These are phyloP conservation scores for Rostrohypoxylon terebratum DNA, from an alignment of 495 filamentous ascomycete genomes.

Conservation along the genomic window DNA sequence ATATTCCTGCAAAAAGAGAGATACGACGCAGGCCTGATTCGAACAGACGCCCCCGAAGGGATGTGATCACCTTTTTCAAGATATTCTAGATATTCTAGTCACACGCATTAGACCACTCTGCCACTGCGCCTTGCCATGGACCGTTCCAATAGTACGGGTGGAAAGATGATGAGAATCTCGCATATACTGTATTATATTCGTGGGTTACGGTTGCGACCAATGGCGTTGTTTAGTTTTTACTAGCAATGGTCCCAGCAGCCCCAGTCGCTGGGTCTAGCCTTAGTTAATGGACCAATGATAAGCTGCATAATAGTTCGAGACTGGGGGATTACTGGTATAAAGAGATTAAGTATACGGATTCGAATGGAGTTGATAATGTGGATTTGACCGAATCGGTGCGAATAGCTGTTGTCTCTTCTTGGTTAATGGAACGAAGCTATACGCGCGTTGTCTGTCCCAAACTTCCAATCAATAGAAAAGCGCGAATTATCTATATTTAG, in stretches of 20 bases:
- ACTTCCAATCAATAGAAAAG: not conserved
- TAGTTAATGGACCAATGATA: not conserved
- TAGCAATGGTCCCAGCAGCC: not conserved
- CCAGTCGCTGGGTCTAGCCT: not conserved
- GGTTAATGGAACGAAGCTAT: not conserved
- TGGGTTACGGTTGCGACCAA: not conserved
- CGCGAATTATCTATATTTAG: not conserved
- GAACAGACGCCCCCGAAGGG: constrained; percentile 5
- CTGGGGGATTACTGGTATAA: not conserved
- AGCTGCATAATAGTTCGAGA: not conserved
- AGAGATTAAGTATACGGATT: not conserved
- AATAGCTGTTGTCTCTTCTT: not conserved
- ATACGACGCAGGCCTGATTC: constrained; percentile 1
- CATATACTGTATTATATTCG: not conserved
- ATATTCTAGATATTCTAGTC: constrained; percentile 1
- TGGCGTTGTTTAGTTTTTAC: not conserved
- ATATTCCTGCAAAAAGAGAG: not conserved
- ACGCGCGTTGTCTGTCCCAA: not conserved
- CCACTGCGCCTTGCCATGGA: not conserved
- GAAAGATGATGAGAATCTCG: not conserved
- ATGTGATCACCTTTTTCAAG: not conserved
- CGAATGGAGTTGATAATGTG: not conserved
- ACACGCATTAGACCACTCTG: constrained; percentile 6
- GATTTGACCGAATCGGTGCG: not conserved
- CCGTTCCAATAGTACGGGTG: not conserved